A percentile compares a stretch with the other conserved stretches of the same genome.
Evolutionary conservation across 2,329 filamentous ascomycete species (phyloP).

Genomic region (Curvularia spicifera): DNA sequence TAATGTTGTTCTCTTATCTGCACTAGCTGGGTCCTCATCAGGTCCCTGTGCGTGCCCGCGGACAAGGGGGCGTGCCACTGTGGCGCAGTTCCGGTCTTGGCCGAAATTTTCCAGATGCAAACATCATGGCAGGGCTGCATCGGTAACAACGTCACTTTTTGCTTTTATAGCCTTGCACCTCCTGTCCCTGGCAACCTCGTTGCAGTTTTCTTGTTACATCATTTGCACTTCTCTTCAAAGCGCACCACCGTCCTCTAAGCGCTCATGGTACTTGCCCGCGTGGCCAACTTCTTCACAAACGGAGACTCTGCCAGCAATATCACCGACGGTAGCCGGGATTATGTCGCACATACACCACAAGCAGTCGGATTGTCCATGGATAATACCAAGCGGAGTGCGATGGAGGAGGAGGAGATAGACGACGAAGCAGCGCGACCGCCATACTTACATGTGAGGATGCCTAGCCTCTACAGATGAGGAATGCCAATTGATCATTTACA

Average conservation of each 20-base stretch:
- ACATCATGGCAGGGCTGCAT: conserved; percentile 25
- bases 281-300: conserved; percentile 56
- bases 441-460: conserved; percentile 54
- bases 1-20: conserved; percentile 1
- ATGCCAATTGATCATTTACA: conserved; percentile 51
- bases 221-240: background rate
- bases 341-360: conserved; percentile 32
- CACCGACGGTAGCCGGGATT: conserved; percentile 48
- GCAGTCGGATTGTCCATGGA: conserved; percentile 29
- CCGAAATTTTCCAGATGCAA: conserved; percentile 36
- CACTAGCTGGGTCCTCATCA: conserved; percentile 18
- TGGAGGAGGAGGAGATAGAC: conserved; percentile 42
- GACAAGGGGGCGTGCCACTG: conserved; percentile 9
- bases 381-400: conserved; percentile 24
- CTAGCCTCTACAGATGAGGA: conserved; percentile 10
- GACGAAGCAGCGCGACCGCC: conserved; percentile 55
- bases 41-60: conserved; percentile 20
- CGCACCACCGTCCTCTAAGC: conserved; percentile 28
- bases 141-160: conserved; percentile 34
- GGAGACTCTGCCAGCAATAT: conserved; percentile 41
- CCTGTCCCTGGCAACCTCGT: conserved; percentile 6
- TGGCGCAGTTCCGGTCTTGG: conserved; percentile 34
- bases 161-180: conserved; percentile 7
- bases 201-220: background rate
- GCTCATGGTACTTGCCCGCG: conserved; percentile 59